Conservation (phyloP, 2,329 filamentous ascomycete genomes). For the Corinectria fuckeliana region DNA sequence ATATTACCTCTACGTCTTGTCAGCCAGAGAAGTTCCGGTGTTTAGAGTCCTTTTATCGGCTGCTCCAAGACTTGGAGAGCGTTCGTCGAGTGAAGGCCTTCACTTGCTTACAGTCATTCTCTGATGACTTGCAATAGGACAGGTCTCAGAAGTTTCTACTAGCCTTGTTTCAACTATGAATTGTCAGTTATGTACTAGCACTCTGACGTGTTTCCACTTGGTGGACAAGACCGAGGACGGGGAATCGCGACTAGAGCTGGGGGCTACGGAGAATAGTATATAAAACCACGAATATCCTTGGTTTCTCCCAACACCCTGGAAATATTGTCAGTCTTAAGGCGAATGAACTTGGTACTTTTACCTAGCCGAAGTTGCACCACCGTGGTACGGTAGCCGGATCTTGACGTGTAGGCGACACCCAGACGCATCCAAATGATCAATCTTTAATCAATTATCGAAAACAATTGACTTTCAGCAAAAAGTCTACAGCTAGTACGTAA, state of each 20-base stretch:
- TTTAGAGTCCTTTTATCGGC: slow-evolving; percentile 3
- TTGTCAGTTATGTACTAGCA: slow-evolving; percentile 4
- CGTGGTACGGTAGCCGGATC: neutral
- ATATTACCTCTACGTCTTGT: neutral
- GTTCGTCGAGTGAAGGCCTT: slow-evolving; percentile 26
- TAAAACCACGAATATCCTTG: slow-evolving; percentile 3
- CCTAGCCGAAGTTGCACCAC: slow-evolving; percentile 6
- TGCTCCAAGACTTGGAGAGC: slow-evolving; percentile 24
- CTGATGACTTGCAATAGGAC: neutral
- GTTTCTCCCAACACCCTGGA: slow-evolving; percentile 2
- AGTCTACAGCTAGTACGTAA: slow-evolving; percentile 1
- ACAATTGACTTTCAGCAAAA: slow-evolving; percentile 6
- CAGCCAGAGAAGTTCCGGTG: neutral
- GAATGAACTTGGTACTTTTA: slow-evolving; percentile 12
- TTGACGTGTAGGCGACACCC: neutral
- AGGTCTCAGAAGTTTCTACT: neutral
- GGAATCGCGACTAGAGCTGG: slow-evolving; percentile 3
- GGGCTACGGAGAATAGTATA: neutral
- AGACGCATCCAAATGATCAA: neutral
- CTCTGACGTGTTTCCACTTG: too few relatives aligned
- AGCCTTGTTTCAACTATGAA: slow-evolving; percentile 12
- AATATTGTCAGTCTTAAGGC: neutral
- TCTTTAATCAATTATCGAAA: neutral
- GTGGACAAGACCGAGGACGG: neutral
- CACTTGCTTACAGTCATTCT: slow-evolving; percentile 8